These are phyloP conservation scores for Serendipita sp. DNA, from an alignment of 768 basidiomycete species.

Conservation along the genomic window DNA sequence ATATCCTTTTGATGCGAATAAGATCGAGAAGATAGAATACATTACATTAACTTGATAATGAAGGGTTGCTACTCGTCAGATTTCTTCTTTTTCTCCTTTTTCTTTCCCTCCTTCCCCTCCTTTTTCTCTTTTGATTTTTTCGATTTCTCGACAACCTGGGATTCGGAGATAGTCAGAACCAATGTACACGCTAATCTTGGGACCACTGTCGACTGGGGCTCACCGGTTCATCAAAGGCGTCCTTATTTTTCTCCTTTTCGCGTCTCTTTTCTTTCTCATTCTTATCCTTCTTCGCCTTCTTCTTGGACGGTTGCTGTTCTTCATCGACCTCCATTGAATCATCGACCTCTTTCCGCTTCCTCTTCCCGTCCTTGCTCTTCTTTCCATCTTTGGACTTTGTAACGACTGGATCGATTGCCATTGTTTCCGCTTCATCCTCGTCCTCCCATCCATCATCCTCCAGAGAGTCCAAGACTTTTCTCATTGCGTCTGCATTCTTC, in stretches of 20 bases:
- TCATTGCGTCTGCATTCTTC: slow-evolving; percentile 79
- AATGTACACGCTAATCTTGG: not conserved
- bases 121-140: too few species aligned
- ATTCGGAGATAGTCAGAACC: not conserved
- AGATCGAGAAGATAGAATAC: too few species aligned
- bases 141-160: not conserved
- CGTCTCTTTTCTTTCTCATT: slow-evolving; percentile 34
- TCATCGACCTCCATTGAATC: slow-evolving; percentile 35
- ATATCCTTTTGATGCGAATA: too few species aligned
- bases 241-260: slow-evolving; percentile 29
- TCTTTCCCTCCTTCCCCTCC: too few species aligned
- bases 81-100: too few species aligned
- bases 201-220: slow-evolving; percentile 14
- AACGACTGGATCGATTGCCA: not conserved
- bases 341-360: slow-evolving; percentile 16
- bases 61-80: too few species aligned
- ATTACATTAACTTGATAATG: too few species aligned
- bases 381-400: not conserved
- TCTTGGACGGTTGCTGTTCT: slow-evolving; percentile 38
- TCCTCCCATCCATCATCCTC: slow-evolving; percentile 51
- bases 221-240: slow-evolving; percentile 27
- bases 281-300: slow-evolving; percentile 32
- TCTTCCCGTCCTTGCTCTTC: slow-evolving; percentile 15
- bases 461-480: slow-evolving; percentile 69
- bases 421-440: slow-evolving; percentile 34